phyloP scores from a whole-genome alignment of 73 alveolate genomes.

The Paramecium sexaurelia region DNA sequence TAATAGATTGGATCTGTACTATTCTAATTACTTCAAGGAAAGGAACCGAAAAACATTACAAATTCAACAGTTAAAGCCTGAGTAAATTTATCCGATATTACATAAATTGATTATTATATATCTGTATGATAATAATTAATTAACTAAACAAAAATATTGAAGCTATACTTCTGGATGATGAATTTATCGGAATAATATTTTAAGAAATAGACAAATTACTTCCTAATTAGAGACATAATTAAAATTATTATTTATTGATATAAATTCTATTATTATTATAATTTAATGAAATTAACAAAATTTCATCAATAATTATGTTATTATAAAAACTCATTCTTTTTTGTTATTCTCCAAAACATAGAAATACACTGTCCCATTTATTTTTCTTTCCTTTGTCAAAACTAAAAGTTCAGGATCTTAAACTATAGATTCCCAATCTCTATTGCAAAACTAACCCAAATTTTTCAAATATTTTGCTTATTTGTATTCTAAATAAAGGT shows the following conservation, averaged over 20 bases:
- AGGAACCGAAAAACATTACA: too few relatives aligned
- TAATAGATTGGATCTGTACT: constrained; percentile 6
- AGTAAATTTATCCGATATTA: too few relatives aligned
- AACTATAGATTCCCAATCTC: constrained; percentile 61
- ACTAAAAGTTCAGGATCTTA: constrained; percentile 46
- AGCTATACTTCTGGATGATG: background rate
- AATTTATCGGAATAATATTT: background rate
- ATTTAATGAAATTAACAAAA: too few relatives aligned
- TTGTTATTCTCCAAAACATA: constrained; percentile 58
- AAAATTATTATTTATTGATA: too few relatives aligned
- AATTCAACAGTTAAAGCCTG: too few relatives aligned
- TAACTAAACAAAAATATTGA: background rate
- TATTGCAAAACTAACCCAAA: constrained; percentile 58
- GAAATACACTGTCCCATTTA: constrained; percentile 63
- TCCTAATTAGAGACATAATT: too few relatives aligned
- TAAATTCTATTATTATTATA: too few relatives aligned
- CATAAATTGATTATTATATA: too few relatives aligned
- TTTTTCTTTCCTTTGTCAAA: constrained; percentile 53
- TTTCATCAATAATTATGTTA: background rate
- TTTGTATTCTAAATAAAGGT: constrained; percentile 50
- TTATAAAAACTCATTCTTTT: background rate
- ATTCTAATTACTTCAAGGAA: background rate
- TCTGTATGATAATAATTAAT: too few relatives aligned
- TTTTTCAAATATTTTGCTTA: constrained; percentile 7
- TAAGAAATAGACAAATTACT: too few relatives aligned